Evolutionary conservation across 306 rosid genomes (phyloP).

Genomic region (Cucurbita pepo): DNA sequence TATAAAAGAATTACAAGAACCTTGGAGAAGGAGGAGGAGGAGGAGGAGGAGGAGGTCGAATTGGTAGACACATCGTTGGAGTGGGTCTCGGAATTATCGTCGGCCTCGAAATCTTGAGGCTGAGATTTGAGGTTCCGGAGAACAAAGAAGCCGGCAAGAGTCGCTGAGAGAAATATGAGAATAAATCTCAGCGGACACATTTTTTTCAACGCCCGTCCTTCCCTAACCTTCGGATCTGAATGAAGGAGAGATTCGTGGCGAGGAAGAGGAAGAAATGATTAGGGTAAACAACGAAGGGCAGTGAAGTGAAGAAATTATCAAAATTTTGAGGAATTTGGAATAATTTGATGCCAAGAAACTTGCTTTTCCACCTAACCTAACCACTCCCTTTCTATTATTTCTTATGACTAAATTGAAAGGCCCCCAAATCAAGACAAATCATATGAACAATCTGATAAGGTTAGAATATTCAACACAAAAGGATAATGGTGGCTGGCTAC

Average conservation of each 20-base stretch:
- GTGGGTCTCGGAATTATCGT: not conserved
- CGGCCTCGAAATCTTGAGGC: slow-evolving; percentile 5
- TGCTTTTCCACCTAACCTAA: not conserved
- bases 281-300: not conserved
- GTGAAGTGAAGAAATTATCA: not conserved
- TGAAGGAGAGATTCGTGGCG: not conserved
- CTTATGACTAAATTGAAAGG: not conserved
- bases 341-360: not conserved
- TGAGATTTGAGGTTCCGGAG: slow-evolving; percentile 64
- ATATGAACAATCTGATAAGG: not conserved
- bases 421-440: not conserved
- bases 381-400: not conserved
- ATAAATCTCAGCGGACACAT: slow-evolving; percentile 86
- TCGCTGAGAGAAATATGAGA: slow-evolving; percentile 81
- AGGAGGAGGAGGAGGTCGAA: slow-evolving; percentile 8
- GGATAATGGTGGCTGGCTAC: not conserved
- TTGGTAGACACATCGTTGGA: not conserved
- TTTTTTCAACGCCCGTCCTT: not conserved
- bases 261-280: not conserved
- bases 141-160: slow-evolving; percentile 86
- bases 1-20: slow-evolving; percentile 6
- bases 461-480: not conserved
- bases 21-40: slow-evolving; percentile 22
- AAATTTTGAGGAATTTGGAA: not conserved
- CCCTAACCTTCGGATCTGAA: not conserved